Percentiles rank a stretch among this genome's conserved stretches.
Conservation (phyloP, 129 eudicot genomes). For the Glebionis coronaria region DNA sequence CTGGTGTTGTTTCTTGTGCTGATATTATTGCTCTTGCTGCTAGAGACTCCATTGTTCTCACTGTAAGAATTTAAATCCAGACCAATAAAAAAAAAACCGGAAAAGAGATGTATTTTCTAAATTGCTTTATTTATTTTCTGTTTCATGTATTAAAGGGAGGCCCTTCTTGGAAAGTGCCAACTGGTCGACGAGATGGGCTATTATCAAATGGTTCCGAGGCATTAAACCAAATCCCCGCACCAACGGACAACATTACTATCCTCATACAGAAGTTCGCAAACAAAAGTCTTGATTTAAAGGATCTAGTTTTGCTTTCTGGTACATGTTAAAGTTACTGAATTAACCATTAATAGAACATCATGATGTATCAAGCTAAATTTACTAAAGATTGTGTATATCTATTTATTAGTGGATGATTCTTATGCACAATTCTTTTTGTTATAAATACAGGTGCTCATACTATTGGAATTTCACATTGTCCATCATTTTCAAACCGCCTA, state of each 20-base stretch:
- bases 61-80: slow-evolving; percentile 32
- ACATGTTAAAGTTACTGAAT: slow-evolving; percentile 1
- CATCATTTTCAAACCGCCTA: slow-evolving; percentile 53
- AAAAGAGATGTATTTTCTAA: neutral
- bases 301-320: slow-evolving; percentile 86
- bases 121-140: neutral
- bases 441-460: slow-evolving; percentile 71
- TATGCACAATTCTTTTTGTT: neutral
- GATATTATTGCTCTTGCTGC: slow-evolving; percentile 69
- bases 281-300: slow-evolving; percentile 68
- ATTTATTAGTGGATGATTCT: neutral
- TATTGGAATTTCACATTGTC: slow-evolving; percentile 67
- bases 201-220: slow-evolving; percentile 75
- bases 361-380: no score
- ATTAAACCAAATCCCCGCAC: slow-evolving; percentile 57
- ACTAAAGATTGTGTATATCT: no score
- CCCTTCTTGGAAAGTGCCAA: slow-evolving; percentile 79
- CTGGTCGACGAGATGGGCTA: slow-evolving; percentile 81
- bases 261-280: slow-evolving; percentile 55
- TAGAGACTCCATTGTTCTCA: slow-evolving; percentile 62
- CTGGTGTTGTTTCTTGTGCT: slow-evolving; percentile 89
- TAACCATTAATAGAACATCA: neutral
- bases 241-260: slow-evolving; percentile 49
- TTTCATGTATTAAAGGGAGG: slow-evolving; percentile 54
- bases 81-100: neutral